Evolutionary conservation across 1,284 basidiomycete species (phyloP).

Genomic region (Apiotrichum laibachii): DNA sequence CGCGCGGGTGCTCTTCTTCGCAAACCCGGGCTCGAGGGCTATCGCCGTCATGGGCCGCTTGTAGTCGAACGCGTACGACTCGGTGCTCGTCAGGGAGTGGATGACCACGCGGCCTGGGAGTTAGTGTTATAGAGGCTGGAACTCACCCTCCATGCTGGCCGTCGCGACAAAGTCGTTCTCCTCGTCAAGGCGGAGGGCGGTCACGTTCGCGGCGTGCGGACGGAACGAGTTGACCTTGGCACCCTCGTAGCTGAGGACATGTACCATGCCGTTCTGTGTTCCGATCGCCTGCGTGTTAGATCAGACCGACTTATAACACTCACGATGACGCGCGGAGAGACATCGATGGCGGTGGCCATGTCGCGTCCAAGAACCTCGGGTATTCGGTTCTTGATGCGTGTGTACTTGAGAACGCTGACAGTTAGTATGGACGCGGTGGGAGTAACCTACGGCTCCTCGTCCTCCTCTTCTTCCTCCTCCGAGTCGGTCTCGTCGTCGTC

Average conservation of each 20-base stretch:
- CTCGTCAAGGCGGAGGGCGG: slow-evolving; percentile 79
- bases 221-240: slow-evolving; percentile 85
- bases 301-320: slow-evolving; percentile 24
- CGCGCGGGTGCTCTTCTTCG: slow-evolving; percentile 69
- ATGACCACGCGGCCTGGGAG: slow-evolving; percentile 77
- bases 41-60: slow-evolving; percentile 88
- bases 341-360: slow-evolving; percentile 74
- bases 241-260: slow-evolving; percentile 76
- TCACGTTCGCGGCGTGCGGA: slow-evolving; percentile 85
- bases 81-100: slow-evolving; percentile 74
- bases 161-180: slow-evolving; percentile 88
- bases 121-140: slow-evolving; percentile 16
- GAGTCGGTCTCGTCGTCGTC: slow-evolving; percentile 19
- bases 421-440: neutral
- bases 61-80: slow-evolving; percentile 85
- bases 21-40: slow-evolving; percentile 86
- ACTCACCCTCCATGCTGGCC: slow-evolving; percentile 87
- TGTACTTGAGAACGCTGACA: slow-evolving; percentile 75
- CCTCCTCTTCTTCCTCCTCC: slow-evolving; percentile 43
- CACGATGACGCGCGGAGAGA: slow-evolving; percentile 74
- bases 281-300: slow-evolving; percentile 65
- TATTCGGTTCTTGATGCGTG: slow-evolving; percentile 69
- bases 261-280: slow-evolving; percentile 87
- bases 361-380: slow-evolving; percentile 84
- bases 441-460: slow-evolving; percentile 47